Base-by-base conservation (phyloP, 2,329 filamentous ascomycete species). In the Fusarium piperis region DNA sequence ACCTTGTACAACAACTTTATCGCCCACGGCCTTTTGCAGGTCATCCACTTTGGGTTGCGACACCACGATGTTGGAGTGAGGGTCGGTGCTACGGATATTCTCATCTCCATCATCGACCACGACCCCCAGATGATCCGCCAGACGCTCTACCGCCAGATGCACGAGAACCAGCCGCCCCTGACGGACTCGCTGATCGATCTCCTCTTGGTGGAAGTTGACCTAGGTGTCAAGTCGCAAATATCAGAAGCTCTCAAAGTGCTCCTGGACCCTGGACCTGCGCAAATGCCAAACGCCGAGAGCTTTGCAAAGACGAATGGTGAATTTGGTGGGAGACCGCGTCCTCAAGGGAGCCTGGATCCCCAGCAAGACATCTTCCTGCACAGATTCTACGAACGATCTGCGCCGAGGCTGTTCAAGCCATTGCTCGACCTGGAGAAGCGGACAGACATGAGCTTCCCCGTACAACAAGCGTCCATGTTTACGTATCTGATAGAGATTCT, bases 171-270 rank as follows among this genome's bases (percentile, higher is more conserved):
- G 74, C 90, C 91, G 3, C 94, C 94, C 6, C 83, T 99, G 60
- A 98, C 94, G 1, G 96, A 98, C 79, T 97, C 94, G 0, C 84
- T 99, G 41, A 97, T 98, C 65, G 95, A 98, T 75, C 86, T 99
- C 44, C 88, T 99, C 2, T 87, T 98, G 52, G 91, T 96, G 2
- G 96, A 99, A 82, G 92, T 93, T 18, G 96, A 99, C 78, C 85
- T 98, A 16, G 96, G 96, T 1, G 94, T 98, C 70, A 98, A 97
- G 82, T 94, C 94, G 30, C 96, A 98, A 80, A 92, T 98, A 77
- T 94, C 95, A 4, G 96, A 99, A 83, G 94, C 95, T 9, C 92
- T 99, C 79, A 98, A 97, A 82, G 93, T 98, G 23, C 86, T 99
- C 12, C 87, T 99, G 36, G 96, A 98, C 86, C 94, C 79, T 82